phyloP scores from a whole-genome alignment of 2,329 filamentous ascomycete species.

The Cordyceps sp. region DNA sequence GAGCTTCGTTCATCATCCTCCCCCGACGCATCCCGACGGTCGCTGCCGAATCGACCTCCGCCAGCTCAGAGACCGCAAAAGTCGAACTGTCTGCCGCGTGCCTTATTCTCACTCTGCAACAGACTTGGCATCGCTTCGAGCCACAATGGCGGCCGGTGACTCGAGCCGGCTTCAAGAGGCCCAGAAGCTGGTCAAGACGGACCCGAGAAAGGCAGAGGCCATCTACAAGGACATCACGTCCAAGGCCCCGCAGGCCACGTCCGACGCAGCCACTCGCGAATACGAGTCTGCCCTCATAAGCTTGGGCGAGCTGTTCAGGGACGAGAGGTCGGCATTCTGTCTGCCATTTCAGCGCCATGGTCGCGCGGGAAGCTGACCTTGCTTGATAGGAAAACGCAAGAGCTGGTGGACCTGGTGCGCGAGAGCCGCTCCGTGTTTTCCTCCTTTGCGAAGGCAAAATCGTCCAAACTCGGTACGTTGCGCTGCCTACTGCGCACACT shows the following conservation, averaged over 20 bases:
- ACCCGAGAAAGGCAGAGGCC: slow-evolving; percentile 70
- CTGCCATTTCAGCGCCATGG: slow-evolving; percentile 1
- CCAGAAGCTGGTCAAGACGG: slow-evolving; percentile 63
- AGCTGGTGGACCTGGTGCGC: slow-evolving; percentile 78
- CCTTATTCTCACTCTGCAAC: too few species aligned
- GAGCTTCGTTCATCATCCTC: too few species aligned
- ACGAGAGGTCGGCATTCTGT: slow-evolving; percentile 50
- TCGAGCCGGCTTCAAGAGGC: slow-evolving; percentile 68
- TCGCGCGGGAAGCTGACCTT: slow-evolving; percentile 1
- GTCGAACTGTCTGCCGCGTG: too few species aligned
- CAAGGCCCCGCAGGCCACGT: slow-evolving; percentile 64
- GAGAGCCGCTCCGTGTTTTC: slow-evolving; percentile 83
- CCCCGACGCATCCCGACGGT: too few species aligned
- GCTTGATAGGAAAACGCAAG: slow-evolving; percentile 49
- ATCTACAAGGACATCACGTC: slow-evolving; percentile 84
- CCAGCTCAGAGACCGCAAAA: too few species aligned
- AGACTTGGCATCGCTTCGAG: not conserved
- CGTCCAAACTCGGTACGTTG: slow-evolving; percentile 76
- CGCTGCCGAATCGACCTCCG: too few species aligned
- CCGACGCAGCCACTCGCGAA: slow-evolving; percentile 73
- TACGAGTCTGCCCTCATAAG: slow-evolving; percentile 82
- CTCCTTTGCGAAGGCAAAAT: slow-evolving; percentile 97
- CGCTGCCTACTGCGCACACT: not conserved
- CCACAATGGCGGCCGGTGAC: slow-evolving; percentile 39
- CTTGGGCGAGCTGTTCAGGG: slow-evolving; percentile 82